Percentiles rank a stretch among this genome's conserved stretches.
Conservation (phyloP, 2,329 filamentous ascomycete species). For the Pleoardoris graminearum region DNA sequence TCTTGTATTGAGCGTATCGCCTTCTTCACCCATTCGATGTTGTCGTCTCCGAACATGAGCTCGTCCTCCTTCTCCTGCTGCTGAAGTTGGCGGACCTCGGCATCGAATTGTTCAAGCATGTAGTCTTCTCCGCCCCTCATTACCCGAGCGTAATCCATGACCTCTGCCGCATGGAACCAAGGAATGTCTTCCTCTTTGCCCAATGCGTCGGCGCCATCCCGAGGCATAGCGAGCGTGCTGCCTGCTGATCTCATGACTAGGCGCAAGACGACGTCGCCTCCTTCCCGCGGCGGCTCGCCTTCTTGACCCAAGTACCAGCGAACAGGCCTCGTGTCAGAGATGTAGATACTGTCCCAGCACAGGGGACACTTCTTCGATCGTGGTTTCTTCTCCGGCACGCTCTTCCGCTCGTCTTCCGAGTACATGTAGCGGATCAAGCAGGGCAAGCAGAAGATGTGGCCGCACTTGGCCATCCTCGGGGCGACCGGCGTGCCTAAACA, state of each 20-base stretch:
- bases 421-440: conserved; percentile 97
- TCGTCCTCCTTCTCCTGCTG: conserved; percentile 87
- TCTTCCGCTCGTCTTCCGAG: conserved; percentile 66
- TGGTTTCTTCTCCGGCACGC: conserved; percentile 65
- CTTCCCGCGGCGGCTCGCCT: conserved; percentile 74
- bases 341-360: conserved; percentile 90
- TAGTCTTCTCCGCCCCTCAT: conserved; percentile 94
- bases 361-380: conserved; percentile 96
- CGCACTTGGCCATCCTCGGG: conserved; percentile 94
- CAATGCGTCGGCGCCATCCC: conserved; percentile 74
- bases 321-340: conserved; percentile 86
- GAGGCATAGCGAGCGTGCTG: conserved; percentile 84
- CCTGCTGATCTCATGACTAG: conserved; percentile 79
- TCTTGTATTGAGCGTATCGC: conserved; percentile 75
- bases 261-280: conserved; percentile 85
- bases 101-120: conserved; percentile 77
- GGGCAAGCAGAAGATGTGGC: conserved; percentile 93
- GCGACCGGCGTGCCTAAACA: conserved; percentile 91
- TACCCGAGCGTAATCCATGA: conserved; percentile 89
- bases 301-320: conserved; percentile 92
- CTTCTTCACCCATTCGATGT: conserved; percentile 81
- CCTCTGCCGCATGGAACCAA: conserved; percentile 93
- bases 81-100: conserved; percentile 74
- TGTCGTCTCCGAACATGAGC: conserved; percentile 86
- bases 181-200: conserved; percentile 76